Base-by-base conservation (phyloP, 768 basidiomycete species). In the Russula abietina region DNA sequence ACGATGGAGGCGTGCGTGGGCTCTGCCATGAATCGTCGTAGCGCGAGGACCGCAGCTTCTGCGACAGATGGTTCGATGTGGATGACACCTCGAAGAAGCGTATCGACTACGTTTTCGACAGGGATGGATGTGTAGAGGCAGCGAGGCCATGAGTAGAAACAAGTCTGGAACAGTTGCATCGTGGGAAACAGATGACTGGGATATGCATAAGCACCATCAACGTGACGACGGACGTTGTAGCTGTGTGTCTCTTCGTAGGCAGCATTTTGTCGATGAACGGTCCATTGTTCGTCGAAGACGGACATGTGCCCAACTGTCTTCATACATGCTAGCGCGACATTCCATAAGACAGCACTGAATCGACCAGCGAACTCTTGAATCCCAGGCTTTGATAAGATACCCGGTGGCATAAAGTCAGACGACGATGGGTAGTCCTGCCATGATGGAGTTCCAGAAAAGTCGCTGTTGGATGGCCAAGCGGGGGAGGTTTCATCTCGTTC, bases 241-340 rank as follows among this genome's bases (percentile, higher is more conserved):
- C 83, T 87, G 67, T 86, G 83, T 2, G 83, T 77, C 69, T 94
- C 89, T 67, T 93, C 86, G 70, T 85, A 83, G 0, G 82, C 71
- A 2, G 80, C 78, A 65, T 79, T 81, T 54, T 86, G 73, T 51
- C 85, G 83, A 22, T 82, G 78, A 56, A 81, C 77, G 0, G 83
- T 80, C 87, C 88, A 92, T 67, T 91, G 88, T 9, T 94, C 89
- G 61, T 97, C 93, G 60, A 93, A 86, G 33, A 95, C 77, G 17
- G 87, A 85, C 86, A 95, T 89, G 41, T 78, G 75, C 1, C 89
- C 89, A 8, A 91, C 83, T 4, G 80, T 71, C 59, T 84, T 83
- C 69, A 81, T 81, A 69, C 86, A 91, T 8, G 81, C 67, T 4
- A 75, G 75, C 0, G 86, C 82, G 50, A 94, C 79, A 45, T 75